Evolutionary conservation across 768 basidiomycete genomes (phyloP).

Genomic region (Lentinula sp.): DNA sequence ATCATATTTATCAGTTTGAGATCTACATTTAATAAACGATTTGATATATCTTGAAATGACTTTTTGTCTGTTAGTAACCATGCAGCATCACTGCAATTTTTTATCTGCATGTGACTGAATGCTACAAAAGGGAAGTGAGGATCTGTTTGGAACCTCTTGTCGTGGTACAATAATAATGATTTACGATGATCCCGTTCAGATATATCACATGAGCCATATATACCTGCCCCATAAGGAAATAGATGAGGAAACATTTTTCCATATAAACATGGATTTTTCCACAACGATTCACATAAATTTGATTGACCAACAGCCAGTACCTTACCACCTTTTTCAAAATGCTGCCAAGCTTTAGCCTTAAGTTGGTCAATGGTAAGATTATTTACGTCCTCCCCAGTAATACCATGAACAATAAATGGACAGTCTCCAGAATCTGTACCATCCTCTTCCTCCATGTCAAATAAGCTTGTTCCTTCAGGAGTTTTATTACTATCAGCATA

Average conservation of each 20-base stretch:
- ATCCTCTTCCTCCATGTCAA: neutral
- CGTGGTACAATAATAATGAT: neutral
- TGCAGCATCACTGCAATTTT: neutral
- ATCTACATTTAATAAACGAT: neutral
- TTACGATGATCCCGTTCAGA: neutral
- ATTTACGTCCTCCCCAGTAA: slow-evolving; percentile 10
- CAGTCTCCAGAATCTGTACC: slow-evolving; percentile 13
- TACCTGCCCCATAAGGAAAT: slow-evolving; percentile 2
- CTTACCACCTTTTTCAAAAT: neutral
- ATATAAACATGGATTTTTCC: neutral
- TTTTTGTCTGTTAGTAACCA: neutral
- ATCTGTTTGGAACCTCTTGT: neutral
- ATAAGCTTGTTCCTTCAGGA: slow-evolving; percentile 8
- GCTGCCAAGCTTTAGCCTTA: neutral
- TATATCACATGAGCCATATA: neutral
- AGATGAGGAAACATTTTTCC: slow-evolving; percentile 1
- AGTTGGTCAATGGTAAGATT: neutral
- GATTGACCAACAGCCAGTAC: neutral
- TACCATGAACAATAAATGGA: slow-evolving; percentile 18
- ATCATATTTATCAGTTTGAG: neutral
- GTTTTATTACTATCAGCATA: slow-evolving; percentile 11
- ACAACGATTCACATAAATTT: neutral
- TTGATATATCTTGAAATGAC: neutral
- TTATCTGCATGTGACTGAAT: neutral
- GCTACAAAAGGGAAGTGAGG: neutral